A percentile compares a stretch with the other conserved stretches of the same genome.
These are phyloP conservation scores for Microsporum audouinii DNA, from an alignment of 2,329 filamentous ascomycete species.

Conservation along the genomic window DNA sequence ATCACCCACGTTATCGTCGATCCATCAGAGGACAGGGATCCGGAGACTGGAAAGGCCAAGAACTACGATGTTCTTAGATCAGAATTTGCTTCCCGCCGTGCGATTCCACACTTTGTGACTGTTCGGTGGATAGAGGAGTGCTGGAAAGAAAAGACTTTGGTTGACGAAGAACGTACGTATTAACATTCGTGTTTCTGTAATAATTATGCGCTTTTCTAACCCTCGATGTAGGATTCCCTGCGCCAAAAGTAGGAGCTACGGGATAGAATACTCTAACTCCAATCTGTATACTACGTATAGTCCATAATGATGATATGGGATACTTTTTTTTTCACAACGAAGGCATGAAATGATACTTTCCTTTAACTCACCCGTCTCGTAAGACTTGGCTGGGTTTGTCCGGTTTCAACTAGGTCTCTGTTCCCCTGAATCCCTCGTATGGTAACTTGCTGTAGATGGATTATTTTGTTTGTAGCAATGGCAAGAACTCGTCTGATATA, in stretches of 20 bases:
- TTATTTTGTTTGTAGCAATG: too few species aligned
- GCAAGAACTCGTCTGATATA: too few species aligned
- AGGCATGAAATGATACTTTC: too few species aligned
- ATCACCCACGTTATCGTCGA: constrained; percentile 63
- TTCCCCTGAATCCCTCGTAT: too few species aligned
- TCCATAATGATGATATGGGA: too few species aligned
- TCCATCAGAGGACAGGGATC: constrained; percentile 21
- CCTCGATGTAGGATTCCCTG: neutral
- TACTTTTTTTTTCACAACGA: too few species aligned
- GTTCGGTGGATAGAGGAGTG: constrained; percentile 65
- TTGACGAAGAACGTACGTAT: constrained; percentile 60
- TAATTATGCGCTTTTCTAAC: neutral
- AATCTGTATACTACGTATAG: too few species aligned
- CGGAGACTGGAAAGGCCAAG: constrained; percentile 35
- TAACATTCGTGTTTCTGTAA: neutral
- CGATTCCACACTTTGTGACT: constrained; percentile 57
- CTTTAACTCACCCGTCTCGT: too few species aligned
- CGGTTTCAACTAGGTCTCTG: too few species aligned
- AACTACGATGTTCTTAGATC: constrained; percentile 30
- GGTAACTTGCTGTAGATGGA: too few species aligned
- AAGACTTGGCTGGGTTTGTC: too few species aligned
- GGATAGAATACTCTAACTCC: neutral
- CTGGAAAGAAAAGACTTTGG: constrained; percentile 63
- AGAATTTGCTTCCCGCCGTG: constrained; percentile 18
- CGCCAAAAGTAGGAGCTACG: neutral